Evolutionary conservation across 768 basidiomycete species (phyloP).

Genomic region (Lentinus brumalis): DNA sequence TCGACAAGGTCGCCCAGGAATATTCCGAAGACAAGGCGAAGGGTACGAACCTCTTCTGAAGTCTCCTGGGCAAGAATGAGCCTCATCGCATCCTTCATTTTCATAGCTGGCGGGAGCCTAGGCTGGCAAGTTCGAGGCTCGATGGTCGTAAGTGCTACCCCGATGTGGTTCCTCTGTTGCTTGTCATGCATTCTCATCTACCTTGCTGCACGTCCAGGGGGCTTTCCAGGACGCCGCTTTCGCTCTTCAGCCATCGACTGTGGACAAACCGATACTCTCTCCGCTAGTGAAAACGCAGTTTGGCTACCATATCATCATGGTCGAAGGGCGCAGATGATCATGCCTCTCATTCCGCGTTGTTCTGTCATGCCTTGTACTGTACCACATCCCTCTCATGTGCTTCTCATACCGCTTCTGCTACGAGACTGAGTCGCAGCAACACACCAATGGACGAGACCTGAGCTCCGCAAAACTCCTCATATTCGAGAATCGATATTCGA

Average conservation of each 20-base stretch:
- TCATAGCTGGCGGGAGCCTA: constrained; percentile 75
- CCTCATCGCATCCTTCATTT: background rate
- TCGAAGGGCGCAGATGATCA: constrained; percentile 71
- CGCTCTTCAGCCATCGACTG: constrained; percentile 72
- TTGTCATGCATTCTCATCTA: background rate
- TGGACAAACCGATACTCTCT: constrained; percentile 75
- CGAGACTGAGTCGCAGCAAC: no score
- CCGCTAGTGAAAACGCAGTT: constrained; percentile 79
- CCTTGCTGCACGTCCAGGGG: constrained; percentile 37
- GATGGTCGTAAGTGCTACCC: constrained; percentile 63
- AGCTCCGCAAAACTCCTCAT: no score
- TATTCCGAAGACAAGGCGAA: constrained; percentile 93
- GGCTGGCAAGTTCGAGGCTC: constrained; percentile 88
- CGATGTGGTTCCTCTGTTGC: background rate
- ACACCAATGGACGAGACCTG: no score
- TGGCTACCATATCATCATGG: constrained; percentile 92
- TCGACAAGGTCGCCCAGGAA: constrained; percentile 88
- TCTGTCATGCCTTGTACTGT: no score
- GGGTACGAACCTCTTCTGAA: constrained; percentile 42
- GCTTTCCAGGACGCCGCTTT: constrained; percentile 91
- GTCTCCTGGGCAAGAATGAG: background rate
- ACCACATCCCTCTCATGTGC: no score
- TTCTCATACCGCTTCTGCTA: no score
- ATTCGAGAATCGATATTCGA: no score
- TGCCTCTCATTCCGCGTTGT: no score